phyloP scores from a whole-genome alignment of 805 yeast species.

The Vanderwaltozyma yarrowii region DNA sequence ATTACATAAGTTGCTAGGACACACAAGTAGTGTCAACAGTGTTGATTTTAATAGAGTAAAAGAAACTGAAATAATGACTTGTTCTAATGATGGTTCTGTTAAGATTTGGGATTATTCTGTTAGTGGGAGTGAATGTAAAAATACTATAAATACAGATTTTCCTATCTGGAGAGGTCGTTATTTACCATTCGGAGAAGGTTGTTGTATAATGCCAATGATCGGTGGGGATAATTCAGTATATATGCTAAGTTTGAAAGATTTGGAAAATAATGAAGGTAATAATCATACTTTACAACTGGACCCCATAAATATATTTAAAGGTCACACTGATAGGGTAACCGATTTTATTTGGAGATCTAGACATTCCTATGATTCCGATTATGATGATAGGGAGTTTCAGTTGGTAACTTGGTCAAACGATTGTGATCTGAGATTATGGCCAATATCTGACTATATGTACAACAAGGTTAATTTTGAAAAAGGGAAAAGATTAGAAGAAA shows the following conservation, averaged over 20 bases:
- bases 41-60: conserved; percentile 64
- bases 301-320: conserved; percentile 55
- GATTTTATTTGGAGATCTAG: conserved; percentile 84
- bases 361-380: conserved; percentile 33
- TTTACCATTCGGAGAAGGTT: conserved; percentile 80
- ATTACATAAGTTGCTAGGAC: conserved; percentile 57
- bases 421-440: conserved; percentile 77
- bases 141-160: conserved; percentile 58
- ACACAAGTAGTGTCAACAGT: conserved; percentile 80
- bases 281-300: conserved; percentile 32
- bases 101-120: conserved; percentile 67
- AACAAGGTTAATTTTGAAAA: conserved; percentile 36
- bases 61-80: conserved; percentile 56
- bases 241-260: conserved; percentile 21
- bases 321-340: conserved; percentile 75
- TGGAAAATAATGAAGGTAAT: conserved; percentile 1
- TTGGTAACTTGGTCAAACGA: conserved; percentile 92
- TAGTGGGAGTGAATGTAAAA: conserved; percentile 36
- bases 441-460: conserved; percentile 41
- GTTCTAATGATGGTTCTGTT: conserved; percentile 79
- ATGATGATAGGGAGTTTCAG: conserved; percentile 76
- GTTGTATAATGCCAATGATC: conserved; percentile 81
- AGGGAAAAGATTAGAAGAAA: conserved; percentile 29
- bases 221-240: conserved; percentile 58
- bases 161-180: conserved; percentile 87